Base-by-base conservation (phyloP, 352 stramenopile genomes). In the Globisporangium irregulare region DNA sequence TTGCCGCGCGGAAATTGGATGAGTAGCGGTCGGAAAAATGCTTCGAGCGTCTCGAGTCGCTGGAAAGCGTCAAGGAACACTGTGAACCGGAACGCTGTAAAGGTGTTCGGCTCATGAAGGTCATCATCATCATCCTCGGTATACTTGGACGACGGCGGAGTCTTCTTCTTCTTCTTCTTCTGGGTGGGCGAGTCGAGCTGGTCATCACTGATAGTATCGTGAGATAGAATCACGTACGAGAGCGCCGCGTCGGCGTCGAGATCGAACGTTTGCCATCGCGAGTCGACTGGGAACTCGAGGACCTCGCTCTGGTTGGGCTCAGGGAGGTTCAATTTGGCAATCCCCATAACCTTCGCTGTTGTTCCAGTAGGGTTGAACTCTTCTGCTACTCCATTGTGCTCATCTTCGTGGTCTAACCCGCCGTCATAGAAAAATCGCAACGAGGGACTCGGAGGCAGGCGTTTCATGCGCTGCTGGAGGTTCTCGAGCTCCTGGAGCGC, bases 1-100 rank as follows among this genome's bases (percentile, higher is more conserved):
- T 91, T 91, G 3, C 79, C 81, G 15, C 79, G 76, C 22, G 84
- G 82, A 62, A 89, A 91, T 63, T 81, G 81, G 8, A 77, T 70
- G 8, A 92, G 64, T 14, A 91, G 63, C 7, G 80, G 77, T 27
- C 67, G 67, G 38, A 94, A 91, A 66, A 93, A 92, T 8, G 57
- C 36, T 22, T 81, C 73, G 1, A 93, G 63, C 9, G 83, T 89
- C 64, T 86, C 77, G 6, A 94, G 64, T 1, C 70, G 70, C 66
- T 94, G 86, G 29, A 93, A 91, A 29, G 64, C 72, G 59, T 93
- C 86, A 0, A 93, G 32, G 20, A 92, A 87, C 1, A 93, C 77
- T 0, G 82, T 93, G 32, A 93, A 76, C 22, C 79, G 80, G 43
- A 87, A 89, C 48, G 68, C 53, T 9, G 63, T 68, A 22, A 65